Evolutionary conservation across 148 eudicot species (phyloP), one percentile per base, ranked within the genome.

Genomic region (Rheum nobile): DNA sequence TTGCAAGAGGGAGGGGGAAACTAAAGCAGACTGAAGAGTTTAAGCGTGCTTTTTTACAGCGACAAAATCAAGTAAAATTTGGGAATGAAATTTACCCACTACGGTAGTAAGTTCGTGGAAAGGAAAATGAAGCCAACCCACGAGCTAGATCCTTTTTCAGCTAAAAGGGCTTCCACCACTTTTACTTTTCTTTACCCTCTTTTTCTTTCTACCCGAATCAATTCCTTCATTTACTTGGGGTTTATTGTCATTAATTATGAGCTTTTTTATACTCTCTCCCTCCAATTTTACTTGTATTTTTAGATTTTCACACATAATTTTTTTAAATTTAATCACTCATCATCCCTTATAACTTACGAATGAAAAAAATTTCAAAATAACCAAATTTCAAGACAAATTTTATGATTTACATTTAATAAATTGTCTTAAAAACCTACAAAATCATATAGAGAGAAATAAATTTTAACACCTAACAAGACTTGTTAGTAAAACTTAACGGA

Each of bases 141-240:
- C 22, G 70, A 65, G 70, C 0, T 65, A 31, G n/a, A 65, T 65
- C 70, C 21, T 32, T 65, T 65, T 65, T 65, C 70, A 65, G 70
- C 16, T 65, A 65, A 32, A 65, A 32, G 70, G 70, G 70, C 70
- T 29, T 34, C 22, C 1, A 12, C 39, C 70, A 65, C 70, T 65
- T 65, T 65, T 34, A 65, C 70, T 65, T 65, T 65, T 65, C 70
- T 65, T 65, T 65, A 65, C 38, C 70, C 38, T 65, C 41, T 65
- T 65, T 63, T 34, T 5, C 39, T 34, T 65, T 65, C 39, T 34
- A 31, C 39, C 8, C 39, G 70, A 65, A 65, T 65, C 67, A 65
- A 65, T 65, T 65, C 70, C 70, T 65, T 34, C 70, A 65, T 32
- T 65, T 31, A 65, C 41, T 32, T 65, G 38, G 39, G 22, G 24